A percentile compares a stretch with the other conserved stretches of the same genome.
phyloP scores from a whole-genome alignment of 2,329 filamentous ascomycete species.

The Ceratocystis variospora region DNA sequence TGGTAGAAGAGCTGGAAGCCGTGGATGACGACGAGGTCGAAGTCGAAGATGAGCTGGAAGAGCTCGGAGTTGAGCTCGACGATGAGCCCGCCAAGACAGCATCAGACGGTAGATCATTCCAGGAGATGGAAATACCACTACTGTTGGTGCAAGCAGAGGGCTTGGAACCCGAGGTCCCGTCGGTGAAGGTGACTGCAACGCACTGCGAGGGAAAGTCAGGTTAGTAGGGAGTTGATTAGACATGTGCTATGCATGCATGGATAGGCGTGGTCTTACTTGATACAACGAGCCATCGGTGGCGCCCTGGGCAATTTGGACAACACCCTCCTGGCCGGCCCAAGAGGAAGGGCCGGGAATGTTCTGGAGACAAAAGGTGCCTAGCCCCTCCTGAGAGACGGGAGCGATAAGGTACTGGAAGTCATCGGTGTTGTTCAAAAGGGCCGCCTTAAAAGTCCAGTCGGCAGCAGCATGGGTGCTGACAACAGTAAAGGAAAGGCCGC shows the following conservation, averaged over 20 bases:
- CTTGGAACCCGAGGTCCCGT: slow-evolving; percentile 4
- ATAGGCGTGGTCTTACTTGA: slow-evolving; percentile 31
- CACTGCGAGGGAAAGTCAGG: slow-evolving; percentile 1
- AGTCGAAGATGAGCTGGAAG: background rate
- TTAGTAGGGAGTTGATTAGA: background rate
- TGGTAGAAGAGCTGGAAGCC: slow-evolving; percentile 11
- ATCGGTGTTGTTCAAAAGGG: slow-evolving; percentile 15
- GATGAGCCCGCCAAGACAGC: slow-evolving; percentile 16
- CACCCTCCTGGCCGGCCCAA: slow-evolving; percentile 42
- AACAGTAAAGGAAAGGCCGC: slow-evolving; percentile 15
- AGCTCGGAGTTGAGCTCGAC: slow-evolving; percentile 7
- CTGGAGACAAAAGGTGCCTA: slow-evolving; percentile 41
- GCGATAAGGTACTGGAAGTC: slow-evolving; percentile 16
- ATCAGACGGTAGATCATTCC: slow-evolving; percentile 7
- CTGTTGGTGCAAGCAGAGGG: slow-evolving; percentile 17
- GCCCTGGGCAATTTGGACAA: slow-evolving; percentile 38
- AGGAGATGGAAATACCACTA: slow-evolving; percentile 8
- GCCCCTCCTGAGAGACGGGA: slow-evolving; percentile 33
- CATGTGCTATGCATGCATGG: background rate
- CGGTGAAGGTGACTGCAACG: slow-evolving; percentile 17
- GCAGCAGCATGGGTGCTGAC: slow-evolving; percentile 17
- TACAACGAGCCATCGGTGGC: slow-evolving; percentile 44
- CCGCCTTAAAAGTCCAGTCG: slow-evolving; percentile 17
- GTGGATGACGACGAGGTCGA: slow-evolving; percentile 6
- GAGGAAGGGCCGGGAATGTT: slow-evolving; percentile 34